These are phyloP conservation scores for Globisporangium spinosum DNA, from an alignment of 352 stramenopile genomes.

Conservation along the genomic window DNA sequence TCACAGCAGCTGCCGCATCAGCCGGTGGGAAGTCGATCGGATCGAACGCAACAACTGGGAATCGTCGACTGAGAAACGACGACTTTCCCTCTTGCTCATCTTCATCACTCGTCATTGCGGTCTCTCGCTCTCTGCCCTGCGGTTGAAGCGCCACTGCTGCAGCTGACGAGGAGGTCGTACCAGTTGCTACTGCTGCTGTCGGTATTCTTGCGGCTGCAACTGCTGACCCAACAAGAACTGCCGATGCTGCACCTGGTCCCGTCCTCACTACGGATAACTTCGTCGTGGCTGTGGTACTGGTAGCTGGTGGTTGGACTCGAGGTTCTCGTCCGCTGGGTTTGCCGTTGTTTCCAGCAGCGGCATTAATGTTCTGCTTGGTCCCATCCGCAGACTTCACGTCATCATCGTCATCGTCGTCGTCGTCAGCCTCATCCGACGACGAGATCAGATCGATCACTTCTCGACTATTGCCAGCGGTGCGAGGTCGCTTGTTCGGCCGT, in stretches of 20 bases:
- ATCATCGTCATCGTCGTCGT: not conserved
- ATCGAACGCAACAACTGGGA: conserved; percentile 7
- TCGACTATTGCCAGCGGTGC: not conserved
- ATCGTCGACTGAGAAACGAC: conserved; percentile 6
- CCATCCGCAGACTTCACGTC: not conserved
- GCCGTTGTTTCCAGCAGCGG: not conserved
- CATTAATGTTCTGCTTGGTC: not conserved
- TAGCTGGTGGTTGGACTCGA: not conserved
- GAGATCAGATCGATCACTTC: conserved; percentile 39
- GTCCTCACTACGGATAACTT: not conserved
- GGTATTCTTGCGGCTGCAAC: not conserved
- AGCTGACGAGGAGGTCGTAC: not conserved
- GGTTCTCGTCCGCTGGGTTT: not conserved
- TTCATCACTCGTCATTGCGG: not conserved
- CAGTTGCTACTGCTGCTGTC: not conserved
- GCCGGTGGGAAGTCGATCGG: conserved; percentile 6
- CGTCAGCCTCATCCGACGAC: conserved; percentile 26
- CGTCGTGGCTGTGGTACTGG: not conserved
- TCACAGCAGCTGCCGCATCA: not conserved
- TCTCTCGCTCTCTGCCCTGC: not conserved
- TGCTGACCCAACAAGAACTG: not conserved
- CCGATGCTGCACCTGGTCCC: not conserved
- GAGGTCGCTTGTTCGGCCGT: conserved; percentile 2
- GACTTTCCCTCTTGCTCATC: not conserved
- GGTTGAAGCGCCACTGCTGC: not conserved